Evolutionary conservation across 257 asterid species (phyloP), one percentile per base, ranked within the genome.

Genomic region (Scutellaria baicalensis): DNA sequence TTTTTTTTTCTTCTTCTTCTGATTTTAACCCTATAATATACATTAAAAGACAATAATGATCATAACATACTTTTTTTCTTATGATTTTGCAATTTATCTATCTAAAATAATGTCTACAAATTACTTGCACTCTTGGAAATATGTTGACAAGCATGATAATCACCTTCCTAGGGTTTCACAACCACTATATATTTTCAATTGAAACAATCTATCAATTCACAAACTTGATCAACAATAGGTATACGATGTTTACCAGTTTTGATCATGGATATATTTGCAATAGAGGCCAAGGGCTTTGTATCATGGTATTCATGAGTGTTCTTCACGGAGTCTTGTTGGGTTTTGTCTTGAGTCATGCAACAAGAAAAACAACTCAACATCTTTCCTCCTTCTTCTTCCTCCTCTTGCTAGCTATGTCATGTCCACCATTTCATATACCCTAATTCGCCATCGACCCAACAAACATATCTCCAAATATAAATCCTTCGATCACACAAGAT

Each of bases 331-430:
- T 70, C 62, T 47, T 75, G 79, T 48, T 78, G 75, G 43, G 17
- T 20, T 11, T 55, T 72, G 35, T 84, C 91, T 64, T 79, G 73
- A 0, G 86, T 49, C 89, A 85, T 59, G 70, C 98, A 92, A 81
- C 96, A 92, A 13, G 94, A 74, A 64, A 92, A 90, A 73, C 89
- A 88, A 70, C 78, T 73, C 82, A 81, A 74, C 85, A 73, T 86
- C 80, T 66, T 77, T 78, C 52, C 66, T 39, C n/a, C 17, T 33
- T n/a, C 73, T 73, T 63, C n/a, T n/a, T n/a, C n/a, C n/a, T 59
- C 20, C 1, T 52, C 57, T 31, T 56, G 40, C 49, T 75, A 27
- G 2, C 33, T n/a, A 81, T 70, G 58, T 76, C 71, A 72, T 66
- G 54, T 47, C 68, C 52, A 77, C 64, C 91, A 79, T 74, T 68